Evolutionary conservation across 2,329 filamentous ascomycete genomes (phyloP).

Genomic region (Pseudogymnoascus sp.): DNA sequence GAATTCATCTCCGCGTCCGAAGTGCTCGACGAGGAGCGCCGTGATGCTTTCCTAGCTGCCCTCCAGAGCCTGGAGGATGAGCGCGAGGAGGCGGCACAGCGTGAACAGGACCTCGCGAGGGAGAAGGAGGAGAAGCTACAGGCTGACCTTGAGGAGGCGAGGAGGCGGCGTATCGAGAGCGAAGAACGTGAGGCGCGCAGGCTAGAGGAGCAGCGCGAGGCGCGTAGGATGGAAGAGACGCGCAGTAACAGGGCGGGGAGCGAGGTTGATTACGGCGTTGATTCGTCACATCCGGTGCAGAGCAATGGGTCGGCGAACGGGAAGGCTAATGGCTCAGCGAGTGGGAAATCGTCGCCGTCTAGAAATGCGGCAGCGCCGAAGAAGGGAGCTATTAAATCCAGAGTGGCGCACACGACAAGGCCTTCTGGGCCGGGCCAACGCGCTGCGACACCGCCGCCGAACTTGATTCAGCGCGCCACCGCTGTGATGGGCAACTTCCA

Average conservation of each 20-base stretch:
- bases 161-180: slow-evolving; percentile 48
- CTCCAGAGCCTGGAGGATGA: slow-evolving; percentile 79
- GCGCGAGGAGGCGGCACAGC: slow-evolving; percentile 59
- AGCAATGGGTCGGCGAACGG: slow-evolving; percentile 19
- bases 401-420: slow-evolving; percentile 10
- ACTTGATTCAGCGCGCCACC: slow-evolving; percentile 33
- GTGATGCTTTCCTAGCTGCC: slow-evolving; percentile 81
- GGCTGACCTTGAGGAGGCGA: slow-evolving; percentile 49
- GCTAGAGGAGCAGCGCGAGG: slow-evolving; percentile 29
- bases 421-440: slow-evolving; percentile 13
- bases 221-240: slow-evolving; percentile 30
- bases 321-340: slow-evolving; percentile 26
- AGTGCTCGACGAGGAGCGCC: slow-evolving; percentile 82
- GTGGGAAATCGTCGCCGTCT: slow-evolving; percentile 22
- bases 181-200: slow-evolving; percentile 38
- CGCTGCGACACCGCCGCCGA: slow-evolving; percentile 16
- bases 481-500: slow-evolving; percentile 46
- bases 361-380: slow-evolving; percentile 27
- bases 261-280: slow-evolving; percentile 63
- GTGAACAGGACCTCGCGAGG: slow-evolving; percentile 50
- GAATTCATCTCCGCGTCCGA: slow-evolving; percentile 85
- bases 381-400: slow-evolving; percentile 14
- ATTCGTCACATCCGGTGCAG: slow-evolving; percentile 34
- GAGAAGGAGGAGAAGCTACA: slow-evolving; percentile 49
- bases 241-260: slow-evolving; percentile 41